Evolutionary conservation across 1,284 basidiomycete species (phyloP), one percentile per base, ranked within the genome.

Genomic region (Tylopilus orsonianus): DNA sequence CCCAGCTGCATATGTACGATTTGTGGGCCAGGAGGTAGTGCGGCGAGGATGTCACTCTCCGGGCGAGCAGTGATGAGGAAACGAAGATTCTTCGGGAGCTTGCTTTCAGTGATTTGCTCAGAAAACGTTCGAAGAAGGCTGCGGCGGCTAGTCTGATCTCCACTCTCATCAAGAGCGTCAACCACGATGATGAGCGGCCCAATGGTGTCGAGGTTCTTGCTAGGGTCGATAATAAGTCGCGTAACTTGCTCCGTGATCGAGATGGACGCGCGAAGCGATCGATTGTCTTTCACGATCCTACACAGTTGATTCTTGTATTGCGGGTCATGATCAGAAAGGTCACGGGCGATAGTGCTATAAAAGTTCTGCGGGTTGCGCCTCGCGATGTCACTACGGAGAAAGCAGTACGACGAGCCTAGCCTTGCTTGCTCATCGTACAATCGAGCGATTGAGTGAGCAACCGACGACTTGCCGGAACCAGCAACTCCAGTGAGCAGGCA

Each of bases 101-200:
- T 37, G 4, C 44, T 39, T 14, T 54, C 54, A 3, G 47, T 5
- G 14, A 62, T 23, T 18, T 55, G 47, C 12, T 51, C 41, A 8
- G 40, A 40, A 26, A 62, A 10, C 18, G 38, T 38, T 2, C 33
- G 46, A 7, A 59, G 24, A 23, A 59, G 41, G 2, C 44, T 24
- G 4, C 42, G 48, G 20, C 57, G 60, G 40, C 22, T 46, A n/a
- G 42, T 5, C 16, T 8, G 57, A 19, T 61, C 57, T 1, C 57
- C 59, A n/a, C 57, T 58, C 43, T 63, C 57, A 14, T 59, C 58
- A 5, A 59, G 47, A 8, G 57, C 60, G 24, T 62, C 60, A 1
- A 62, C 37, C 1, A 59, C 52, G 2, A 59, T 18, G 26, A 60
- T 22, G 1, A 56, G 8, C 3, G 57, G 60, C 1, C 55, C 57